These are phyloP conservation scores for Sextonia rubra DNA, from an alignment of 164 flowering plant species.

Conservation along the genomic window DNA sequence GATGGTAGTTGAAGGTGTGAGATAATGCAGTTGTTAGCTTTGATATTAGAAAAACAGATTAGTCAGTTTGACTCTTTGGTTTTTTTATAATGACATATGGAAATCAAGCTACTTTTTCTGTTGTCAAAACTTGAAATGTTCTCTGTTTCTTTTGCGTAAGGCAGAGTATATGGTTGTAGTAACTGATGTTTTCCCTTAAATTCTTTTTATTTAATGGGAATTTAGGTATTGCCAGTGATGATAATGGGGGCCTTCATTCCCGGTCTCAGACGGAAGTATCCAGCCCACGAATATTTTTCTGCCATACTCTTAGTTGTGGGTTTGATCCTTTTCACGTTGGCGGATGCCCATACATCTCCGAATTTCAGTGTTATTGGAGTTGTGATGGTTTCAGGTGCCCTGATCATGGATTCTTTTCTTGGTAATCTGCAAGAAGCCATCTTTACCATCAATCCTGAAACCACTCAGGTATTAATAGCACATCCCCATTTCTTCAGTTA, in stretches of 20 bases:
- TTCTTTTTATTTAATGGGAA: not conserved
- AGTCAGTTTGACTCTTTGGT: not conserved
- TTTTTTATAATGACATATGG: not conserved
- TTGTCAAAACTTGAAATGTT: not conserved
- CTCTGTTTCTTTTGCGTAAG: not conserved
- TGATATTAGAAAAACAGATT: not conserved
- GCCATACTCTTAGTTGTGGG: conserved; percentile 68
- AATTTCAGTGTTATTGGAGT: conserved; percentile 69
- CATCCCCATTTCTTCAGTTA: not conserved
- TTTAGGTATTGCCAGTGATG: conserved; percentile 79
- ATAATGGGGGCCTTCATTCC: conserved; percentile 84
- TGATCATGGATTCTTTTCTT: conserved; percentile 80
- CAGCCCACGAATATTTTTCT: conserved; percentile 56
- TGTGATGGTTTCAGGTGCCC: conserved; percentile 67
- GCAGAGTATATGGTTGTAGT: not conserved
- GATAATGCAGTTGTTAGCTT: not conserved
- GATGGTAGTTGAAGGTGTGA: no score
- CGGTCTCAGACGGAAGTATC: conserved; percentile 66
- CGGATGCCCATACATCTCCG: conserved; percentile 74
- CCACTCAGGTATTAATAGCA: conserved; percentile 59
- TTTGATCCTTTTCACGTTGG: conserved; percentile 66
- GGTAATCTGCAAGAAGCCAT: conserved; percentile 94
- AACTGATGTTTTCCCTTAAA: not conserved
- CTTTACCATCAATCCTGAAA: conserved; percentile 78
- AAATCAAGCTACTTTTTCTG: not conserved